These are phyloP conservation scores for Sonneratia caseolaris DNA, from an alignment of 345 rosid species.

Conservation along the genomic window DNA sequence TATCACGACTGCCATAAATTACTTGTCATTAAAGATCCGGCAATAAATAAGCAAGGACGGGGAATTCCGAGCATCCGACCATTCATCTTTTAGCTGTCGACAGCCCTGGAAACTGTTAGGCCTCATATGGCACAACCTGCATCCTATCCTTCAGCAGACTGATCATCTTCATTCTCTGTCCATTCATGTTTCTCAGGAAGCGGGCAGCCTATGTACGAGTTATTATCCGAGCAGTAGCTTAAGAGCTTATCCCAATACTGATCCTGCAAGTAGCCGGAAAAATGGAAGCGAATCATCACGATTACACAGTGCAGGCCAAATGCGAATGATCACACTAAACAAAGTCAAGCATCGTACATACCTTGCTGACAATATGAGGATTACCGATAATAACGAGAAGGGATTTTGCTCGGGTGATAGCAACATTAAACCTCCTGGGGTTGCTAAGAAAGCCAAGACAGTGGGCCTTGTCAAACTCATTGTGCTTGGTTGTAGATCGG, in stretches of 20 bases:
- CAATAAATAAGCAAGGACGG: too few relatives aligned
- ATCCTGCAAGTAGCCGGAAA: slow-evolving; percentile 17
- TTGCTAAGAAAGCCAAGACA: slow-evolving; percentile 47
- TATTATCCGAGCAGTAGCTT: slow-evolving; percentile 33
- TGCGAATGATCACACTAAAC: neutral
- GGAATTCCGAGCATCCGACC: too few relatives aligned
- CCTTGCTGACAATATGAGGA: slow-evolving; percentile 48
- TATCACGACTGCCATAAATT: too few relatives aligned
- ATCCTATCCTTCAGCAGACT: neutral
- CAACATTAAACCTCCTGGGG: slow-evolving; percentile 52
- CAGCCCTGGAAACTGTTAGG: too few relatives aligned
- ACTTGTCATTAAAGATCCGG: too few relatives aligned
- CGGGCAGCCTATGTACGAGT: slow-evolving; percentile 40
- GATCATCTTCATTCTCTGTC: neutral
- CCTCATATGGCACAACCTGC: too few relatives aligned
- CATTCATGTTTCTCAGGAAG: slow-evolving; percentile 24
- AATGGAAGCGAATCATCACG: neutral
- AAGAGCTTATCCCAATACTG: slow-evolving; percentile 39
- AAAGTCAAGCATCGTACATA: slow-evolving; percentile 7
- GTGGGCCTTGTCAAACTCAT: slow-evolving; percentile 30
- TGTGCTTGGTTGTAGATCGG: slow-evolving; percentile 46
- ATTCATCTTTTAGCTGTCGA: too few relatives aligned
- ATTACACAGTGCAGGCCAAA: neutral
- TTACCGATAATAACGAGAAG: slow-evolving; percentile 45
- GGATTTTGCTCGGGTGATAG: slow-evolving; percentile 42